Evolutionary conservation across 257 asterid species (phyloP), one percentile per base, ranked within the genome.

Genomic region (Solanum etuberosum): DNA sequence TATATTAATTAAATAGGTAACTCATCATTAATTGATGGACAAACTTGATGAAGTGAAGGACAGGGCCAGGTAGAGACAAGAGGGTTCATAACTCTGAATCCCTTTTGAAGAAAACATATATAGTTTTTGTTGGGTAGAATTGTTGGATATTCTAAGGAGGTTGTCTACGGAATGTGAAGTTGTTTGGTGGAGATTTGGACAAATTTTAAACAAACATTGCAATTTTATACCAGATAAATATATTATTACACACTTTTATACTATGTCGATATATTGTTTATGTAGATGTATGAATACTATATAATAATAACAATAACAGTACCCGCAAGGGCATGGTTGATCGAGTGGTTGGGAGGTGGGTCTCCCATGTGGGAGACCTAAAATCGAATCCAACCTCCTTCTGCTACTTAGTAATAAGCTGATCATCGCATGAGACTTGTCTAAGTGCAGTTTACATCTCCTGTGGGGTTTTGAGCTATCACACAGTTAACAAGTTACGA

Each of bases 381-480:
- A 1, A 51, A 18, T 51, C 9, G 59, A 51, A 51, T 51, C 9
- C 59, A 51, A 3, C 59, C 23, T 51, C 59, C 59, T 51, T 16
- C 1, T 51, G 59, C 3, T 51, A 51, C 3, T 51, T 23, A 51
- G 23, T 15, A 8, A 15, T 48, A 7, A 48, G 59, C 59, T n/a
- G n/a, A n/a, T 48, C 59, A 15, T 15, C 59, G 1, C 3, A 5
- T 15, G 4, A 48, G 3, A 51, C 8, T 16, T 51, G 3, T 51
- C 59, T 51, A 16, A 38, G 8, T 51, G 3, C 3, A 0, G 1
- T 51, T 48, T 51, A 51, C 0, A 51, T 51, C 0, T 51, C 8
- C 0, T 3, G 4, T 16, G 3, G 0, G 0, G 3, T 48, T 48
- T 48, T 6, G 3, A 15, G 1, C 1, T 51, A 51, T 16, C 21